Evolutionary conservation across 164 flowering plant genomes (phyloP).

Genomic region (Santalum album): DNA sequence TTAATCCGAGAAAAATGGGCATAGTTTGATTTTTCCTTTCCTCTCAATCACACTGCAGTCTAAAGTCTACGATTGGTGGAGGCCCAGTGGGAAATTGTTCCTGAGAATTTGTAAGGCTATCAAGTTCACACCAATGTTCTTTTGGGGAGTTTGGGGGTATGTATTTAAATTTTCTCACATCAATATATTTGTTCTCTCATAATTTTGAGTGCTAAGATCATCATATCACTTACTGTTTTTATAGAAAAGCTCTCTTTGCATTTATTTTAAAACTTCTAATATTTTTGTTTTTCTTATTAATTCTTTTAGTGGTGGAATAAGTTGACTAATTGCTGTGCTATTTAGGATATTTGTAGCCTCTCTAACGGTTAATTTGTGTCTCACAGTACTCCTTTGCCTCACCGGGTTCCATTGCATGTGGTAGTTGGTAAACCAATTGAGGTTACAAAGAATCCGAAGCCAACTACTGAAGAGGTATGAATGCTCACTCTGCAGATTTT

Average conservation of each 20-base stretch:
- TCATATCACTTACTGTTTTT: too few relatives aligned
- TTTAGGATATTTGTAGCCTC: too few relatives aligned
- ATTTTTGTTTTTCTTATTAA: background rate
- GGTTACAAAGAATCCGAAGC: slow-evolving; percentile 51
- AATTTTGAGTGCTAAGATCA: background rate
- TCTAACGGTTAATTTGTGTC: slow-evolving; percentile 1
- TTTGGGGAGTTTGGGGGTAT: slow-evolving; percentile 89
- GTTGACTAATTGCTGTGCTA: too few relatives aligned
- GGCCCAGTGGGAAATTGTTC: slow-evolving; percentile 53
- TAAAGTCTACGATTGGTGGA: slow-evolving; percentile 80
- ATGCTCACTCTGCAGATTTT: too few relatives aligned
- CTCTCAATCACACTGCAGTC: slow-evolving; percentile 30
- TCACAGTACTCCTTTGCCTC: slow-evolving; percentile 66
- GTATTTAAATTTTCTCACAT: slow-evolving; percentile 2
- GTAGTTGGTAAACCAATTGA: slow-evolving; percentile 83
- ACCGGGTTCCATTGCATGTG: slow-evolving; percentile 58
- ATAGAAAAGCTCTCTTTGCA: too few relatives aligned
- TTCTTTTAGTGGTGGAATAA: too few relatives aligned
- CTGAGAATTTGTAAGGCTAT: slow-evolving; percentile 50
- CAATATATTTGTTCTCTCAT: background rate
- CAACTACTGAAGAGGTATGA: slow-evolving; percentile 70
- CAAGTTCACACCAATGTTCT: slow-evolving; percentile 72
- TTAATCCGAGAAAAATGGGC: too few relatives aligned
- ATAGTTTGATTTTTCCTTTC: too few relatives aligned
- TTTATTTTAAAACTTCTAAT: too few relatives aligned